A percentile compares a stretch with the other conserved stretches of the same genome.
phyloP scores from a whole-genome alignment of 805 yeast genomes.

The Ogataea nonfermentans region DNA sequence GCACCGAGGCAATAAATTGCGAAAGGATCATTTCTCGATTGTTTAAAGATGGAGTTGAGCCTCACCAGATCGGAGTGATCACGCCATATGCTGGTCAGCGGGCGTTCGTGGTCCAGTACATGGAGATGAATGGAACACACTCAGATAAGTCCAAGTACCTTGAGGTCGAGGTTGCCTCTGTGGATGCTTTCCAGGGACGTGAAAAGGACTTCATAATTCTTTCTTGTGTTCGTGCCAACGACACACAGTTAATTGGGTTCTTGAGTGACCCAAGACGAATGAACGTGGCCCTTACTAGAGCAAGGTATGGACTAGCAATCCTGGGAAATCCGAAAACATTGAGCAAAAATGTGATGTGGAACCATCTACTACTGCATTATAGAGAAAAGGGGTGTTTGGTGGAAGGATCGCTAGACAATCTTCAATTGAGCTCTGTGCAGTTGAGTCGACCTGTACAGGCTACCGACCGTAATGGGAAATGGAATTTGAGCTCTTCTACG shows the following conservation, averaged over 20 bases:
- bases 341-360: conserved; percentile 73
- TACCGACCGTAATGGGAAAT: conserved; percentile 3
- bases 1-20: conserved; percentile 87
- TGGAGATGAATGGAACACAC: conserved; percentile 68
- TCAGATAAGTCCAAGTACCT: conserved; percentile 59
- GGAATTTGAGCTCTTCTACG: conserved; percentile 7
- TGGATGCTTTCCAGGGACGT: conserved; percentile 61
- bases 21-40: conserved; percentile 73
- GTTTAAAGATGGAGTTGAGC: conserved; percentile 73
- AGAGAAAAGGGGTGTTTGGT: conserved; percentile 85
- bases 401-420: conserved; percentile 80
- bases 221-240: conserved; percentile 65
- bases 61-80: conserved; percentile 84
- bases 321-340: conserved; percentile 84
- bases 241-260: conserved; percentile 73
- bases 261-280: conserved; percentile 80
- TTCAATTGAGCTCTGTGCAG: conserved; percentile 69
- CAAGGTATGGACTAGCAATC: conserved; percentile 75
- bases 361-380: conserved; percentile 69
- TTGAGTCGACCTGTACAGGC: conserved; percentile 25
- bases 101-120: conserved; percentile 73
- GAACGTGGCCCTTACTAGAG: conserved; percentile 88
- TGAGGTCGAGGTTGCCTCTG: conserved; percentile 83
- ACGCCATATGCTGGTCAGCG: conserved; percentile 96
- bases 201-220: conserved; percentile 52